phyloP scores from a whole-genome alignment of 345 rosid species.

The Conringia planisiliqua region DNA sequence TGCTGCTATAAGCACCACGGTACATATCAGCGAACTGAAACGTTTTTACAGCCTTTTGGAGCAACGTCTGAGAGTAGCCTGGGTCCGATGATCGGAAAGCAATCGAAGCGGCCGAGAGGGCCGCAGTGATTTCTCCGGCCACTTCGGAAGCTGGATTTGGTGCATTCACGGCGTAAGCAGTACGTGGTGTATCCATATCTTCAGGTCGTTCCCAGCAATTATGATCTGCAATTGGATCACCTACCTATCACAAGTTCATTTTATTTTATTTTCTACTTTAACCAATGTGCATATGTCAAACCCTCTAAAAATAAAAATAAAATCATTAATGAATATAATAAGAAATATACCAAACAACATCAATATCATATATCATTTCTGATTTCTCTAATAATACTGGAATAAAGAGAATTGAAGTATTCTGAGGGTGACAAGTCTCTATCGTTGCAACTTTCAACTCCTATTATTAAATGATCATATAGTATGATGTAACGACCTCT shows the following conservation, averaged over 20 bases:
- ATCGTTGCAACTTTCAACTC: slow-evolving; percentile 2
- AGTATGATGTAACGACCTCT: background rate
- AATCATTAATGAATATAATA: background rate
- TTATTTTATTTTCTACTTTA: background rate
- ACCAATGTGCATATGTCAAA: background rate
- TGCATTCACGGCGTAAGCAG: slow-evolving; percentile 72
- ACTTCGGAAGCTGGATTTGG: slow-evolving; percentile 91
- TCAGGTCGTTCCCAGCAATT: slow-evolving; percentile 97
- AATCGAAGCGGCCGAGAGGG: slow-evolving; percentile 86
- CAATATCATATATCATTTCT: slow-evolving; percentile 4
- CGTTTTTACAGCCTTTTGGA: slow-evolving; percentile 52
- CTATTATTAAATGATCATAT: slow-evolving; percentile 6
- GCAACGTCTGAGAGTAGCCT: slow-evolving; percentile 65
- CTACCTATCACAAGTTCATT: slow-evolving; percentile 52
- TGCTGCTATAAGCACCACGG: slow-evolving; percentile 95
- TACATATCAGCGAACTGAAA: slow-evolving; percentile 72
- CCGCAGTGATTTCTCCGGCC: slow-evolving; percentile 85
- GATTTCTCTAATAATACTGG: background rate
- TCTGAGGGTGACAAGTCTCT: background rate
- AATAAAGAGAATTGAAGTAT: slow-evolving; percentile 4
- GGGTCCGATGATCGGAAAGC: slow-evolving; percentile 78
- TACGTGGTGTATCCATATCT: slow-evolving; percentile 89
- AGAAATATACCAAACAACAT: background rate
- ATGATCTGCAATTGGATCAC: slow-evolving; percentile 82
- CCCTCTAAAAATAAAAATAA: background rate